phyloP scores from a whole-genome alignment of 108 stramenopile genomes.

The Thalassiosira profunda region DNA sequence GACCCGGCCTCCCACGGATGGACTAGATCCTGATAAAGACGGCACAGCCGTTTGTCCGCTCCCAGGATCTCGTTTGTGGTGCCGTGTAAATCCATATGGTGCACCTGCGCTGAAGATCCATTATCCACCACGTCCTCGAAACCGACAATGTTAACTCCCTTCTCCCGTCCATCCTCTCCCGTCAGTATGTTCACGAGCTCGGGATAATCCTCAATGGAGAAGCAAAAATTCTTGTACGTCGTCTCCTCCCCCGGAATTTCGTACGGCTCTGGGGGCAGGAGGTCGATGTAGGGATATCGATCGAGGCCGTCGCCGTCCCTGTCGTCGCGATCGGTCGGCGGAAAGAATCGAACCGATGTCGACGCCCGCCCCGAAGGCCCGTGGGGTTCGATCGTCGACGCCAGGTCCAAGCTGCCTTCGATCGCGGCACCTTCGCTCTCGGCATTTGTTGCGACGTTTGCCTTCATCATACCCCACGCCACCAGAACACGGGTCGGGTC shows the following conservation, averaged over 20 bases:
- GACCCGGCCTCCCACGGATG: conserved; percentile 6
- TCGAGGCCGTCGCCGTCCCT: no score
- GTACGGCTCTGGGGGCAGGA: neutral
- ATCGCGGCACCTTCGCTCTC: neutral
- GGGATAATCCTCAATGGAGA: neutral
- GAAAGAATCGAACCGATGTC: neutral
- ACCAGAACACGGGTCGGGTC: neutral
- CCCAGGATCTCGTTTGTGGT: neutral
- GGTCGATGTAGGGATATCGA: conserved; percentile 7
- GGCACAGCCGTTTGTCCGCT: neutral
- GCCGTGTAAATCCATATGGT: conserved; percentile 7
- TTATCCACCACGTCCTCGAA: neutral
- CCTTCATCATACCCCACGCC: neutral
- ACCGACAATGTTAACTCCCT: neutral
- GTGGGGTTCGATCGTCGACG: neutral
- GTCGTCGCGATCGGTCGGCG: neutral
- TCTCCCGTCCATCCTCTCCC: neutral
- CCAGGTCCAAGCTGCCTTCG: neutral
- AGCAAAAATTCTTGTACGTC: conserved; percentile 7
- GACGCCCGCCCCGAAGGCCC: neutral
- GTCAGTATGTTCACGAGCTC: neutral
- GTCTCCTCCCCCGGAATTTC: neutral
- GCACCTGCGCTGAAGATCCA: neutral
- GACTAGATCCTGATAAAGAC: neutral
- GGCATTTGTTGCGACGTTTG: neutral